phyloP scores from a whole-genome alignment of 148 eudicot species.

The Talinum fruticosum region DNA sequence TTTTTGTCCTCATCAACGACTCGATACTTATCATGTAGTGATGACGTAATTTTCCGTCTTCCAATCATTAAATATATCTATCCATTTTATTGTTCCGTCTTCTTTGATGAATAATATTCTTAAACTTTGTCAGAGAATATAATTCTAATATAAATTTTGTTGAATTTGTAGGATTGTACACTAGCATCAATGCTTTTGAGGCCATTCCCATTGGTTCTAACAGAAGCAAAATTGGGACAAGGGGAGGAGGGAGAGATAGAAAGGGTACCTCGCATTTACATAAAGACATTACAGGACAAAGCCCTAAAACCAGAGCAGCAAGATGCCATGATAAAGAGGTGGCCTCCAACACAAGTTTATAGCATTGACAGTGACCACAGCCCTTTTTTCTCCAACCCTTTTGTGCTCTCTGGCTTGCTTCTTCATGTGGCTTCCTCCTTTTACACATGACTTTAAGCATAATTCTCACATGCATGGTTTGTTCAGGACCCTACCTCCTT shows the following conservation, averaged over 20 bases:
- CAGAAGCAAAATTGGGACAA: slow-evolving; percentile 33
- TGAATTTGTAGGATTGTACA: slow-evolving; percentile 41
- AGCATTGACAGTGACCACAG: slow-evolving; percentile 71
- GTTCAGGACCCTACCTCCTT: background rate
- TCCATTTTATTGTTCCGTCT: too few relatives aligned
- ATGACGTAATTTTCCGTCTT: too few relatives aligned
- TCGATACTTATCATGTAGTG: too few relatives aligned
- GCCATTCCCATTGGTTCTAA: slow-evolving; percentile 62
- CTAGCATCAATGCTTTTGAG: slow-evolving; percentile 65
- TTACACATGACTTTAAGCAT: background rate
- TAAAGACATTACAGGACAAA: slow-evolving; percentile 54
- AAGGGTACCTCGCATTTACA: slow-evolving; percentile 56
- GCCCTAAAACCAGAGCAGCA: slow-evolving; percentile 62
- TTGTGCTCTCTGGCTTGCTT: slow-evolving; percentile 55
- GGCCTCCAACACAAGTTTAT: slow-evolving; percentile 65
- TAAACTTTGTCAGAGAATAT: too few relatives aligned
- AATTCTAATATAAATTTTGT: background rate
- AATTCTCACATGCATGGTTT: background rate
- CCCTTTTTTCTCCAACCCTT: slow-evolving; percentile 70
- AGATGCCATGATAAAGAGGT: slow-evolving; percentile 66
- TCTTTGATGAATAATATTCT: too few relatives aligned
- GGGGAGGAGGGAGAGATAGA: slow-evolving; percentile 16
- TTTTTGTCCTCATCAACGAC: too few relatives aligned
- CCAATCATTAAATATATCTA: too few relatives aligned
- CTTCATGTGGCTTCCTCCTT: slow-evolving; percentile 42